Evolutionary conservation across 2,329 filamentous ascomycete species (phyloP).

Genomic region (Capronia coronata): DNA sequence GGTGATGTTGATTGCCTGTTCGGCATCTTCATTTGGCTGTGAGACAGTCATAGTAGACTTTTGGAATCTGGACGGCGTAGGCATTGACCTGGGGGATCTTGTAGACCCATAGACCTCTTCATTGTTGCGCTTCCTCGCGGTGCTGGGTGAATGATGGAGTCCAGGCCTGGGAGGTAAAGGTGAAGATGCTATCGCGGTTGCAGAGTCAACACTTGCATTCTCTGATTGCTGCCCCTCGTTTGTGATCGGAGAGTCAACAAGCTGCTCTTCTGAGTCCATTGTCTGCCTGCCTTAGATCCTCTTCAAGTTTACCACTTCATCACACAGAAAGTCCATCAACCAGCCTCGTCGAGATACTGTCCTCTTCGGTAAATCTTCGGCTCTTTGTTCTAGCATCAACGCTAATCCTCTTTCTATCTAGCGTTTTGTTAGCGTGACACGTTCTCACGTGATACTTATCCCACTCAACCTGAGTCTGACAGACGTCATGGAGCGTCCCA

Average conservation of each 20-base stretch:
- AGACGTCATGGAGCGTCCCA: conserved; percentile 14
- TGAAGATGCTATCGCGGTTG: conserved; percentile 11
- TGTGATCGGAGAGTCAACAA: conserved; percentile 6
- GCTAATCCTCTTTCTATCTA: conserved; percentile 6
- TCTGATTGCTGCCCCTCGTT: conserved; percentile 13
- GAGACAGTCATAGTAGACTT: neutral
- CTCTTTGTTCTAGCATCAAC: neutral
- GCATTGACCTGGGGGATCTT: conserved; percentile 9
- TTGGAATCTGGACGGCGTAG: conserved; percentile 13
- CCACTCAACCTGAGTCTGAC: neutral
- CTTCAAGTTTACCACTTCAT: neutral
- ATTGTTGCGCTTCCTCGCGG: conserved; percentile 19
- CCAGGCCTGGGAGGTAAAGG: conserved; percentile 10
- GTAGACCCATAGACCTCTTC: conserved; percentile 20
- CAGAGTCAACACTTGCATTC: conserved; percentile 2
- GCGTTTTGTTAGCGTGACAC: conserved; percentile 3
- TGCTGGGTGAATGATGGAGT: conserved; percentile 12
- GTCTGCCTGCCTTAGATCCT: neutral
- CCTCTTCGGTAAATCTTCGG: conserved; percentile 8
- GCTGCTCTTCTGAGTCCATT: conserved; percentile 10
- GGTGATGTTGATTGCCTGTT: neutral
- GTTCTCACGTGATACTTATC: conserved; percentile 9
- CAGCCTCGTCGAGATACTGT: neutral
- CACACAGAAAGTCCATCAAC: neutral
- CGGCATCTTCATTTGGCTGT: neutral